Evolutionary conservation across 2,329 filamentous ascomycete species (phyloP), one percentile per base, ranked within the genome.

Genomic region (Aspergillus transmontanensis): DNA sequence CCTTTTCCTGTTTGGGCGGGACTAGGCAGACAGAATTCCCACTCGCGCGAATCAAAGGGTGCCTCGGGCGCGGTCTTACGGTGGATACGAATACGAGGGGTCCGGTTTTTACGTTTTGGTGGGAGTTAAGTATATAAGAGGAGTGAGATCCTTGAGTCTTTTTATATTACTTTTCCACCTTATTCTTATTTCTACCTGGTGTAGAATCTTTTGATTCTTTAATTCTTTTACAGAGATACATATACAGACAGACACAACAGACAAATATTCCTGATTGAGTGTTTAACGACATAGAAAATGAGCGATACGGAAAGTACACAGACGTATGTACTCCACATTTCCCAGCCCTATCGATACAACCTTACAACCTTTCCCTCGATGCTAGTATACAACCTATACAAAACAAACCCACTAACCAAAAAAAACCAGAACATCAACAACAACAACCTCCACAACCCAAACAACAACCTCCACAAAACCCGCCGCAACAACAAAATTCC

Each of bases 401-500:
- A 32, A 54, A 54, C 1, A 53, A 34, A 21, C 6, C 34, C 34
- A n/a, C 5, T 14, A 16, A 34, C 19, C 21, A 21, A 23, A 21
- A n/a, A 3, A 36, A 51, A 23, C 6, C 14, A 36, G 32, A 30
- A 46, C 19, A 34, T 12, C 28, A 21, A 36, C 34, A 36, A 16
- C 14, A 6, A 16, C 14, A 36, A 46, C 56, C 4, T 7, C 28
- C 4, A 30, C 55, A 16, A 23, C 21, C 12, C 11, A n/a, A 6
- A 7, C 36, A 53, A n/a, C 51, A 58, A 48, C 39, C 26, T 10
- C 28, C 36, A 58, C n/a, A 6, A 26, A 6, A 39, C 43, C 34
- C 55, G 5, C 34, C 55, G 1, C 14, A 16, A 55, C 61, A 59
- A 21, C 58, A 61, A 30, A 60, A 28, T 43, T 53, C 23, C 72